Base-by-base conservation (phyloP, 495 filamentous ascomycete genomes). In the Trichoderma virens region DNA sequence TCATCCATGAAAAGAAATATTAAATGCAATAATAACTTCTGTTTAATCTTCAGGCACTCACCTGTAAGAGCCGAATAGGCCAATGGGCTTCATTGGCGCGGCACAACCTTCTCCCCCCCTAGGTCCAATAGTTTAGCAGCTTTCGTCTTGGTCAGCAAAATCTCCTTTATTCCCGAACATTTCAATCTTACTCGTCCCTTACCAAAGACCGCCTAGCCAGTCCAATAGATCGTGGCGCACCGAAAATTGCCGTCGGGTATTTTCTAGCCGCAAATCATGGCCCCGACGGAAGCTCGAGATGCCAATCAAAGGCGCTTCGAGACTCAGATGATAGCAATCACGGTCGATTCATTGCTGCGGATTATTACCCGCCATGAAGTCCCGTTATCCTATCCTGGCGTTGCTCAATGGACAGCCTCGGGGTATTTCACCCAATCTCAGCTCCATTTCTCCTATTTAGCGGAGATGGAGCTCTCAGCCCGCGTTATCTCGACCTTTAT, bases 291-390 rank as follows among this genome's bases (percentile, higher is more conserved):
- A 47, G 18, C n/a, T 47, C 16, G 16, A n/a, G n/a, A 47, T 47
- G n/a, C 43, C 18, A 47, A 47, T 47, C n/a, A 47, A 18, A 18
- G 18, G 16, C 43, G 18, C 43, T 47, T 23, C 18, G 43, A 47
- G 43, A 47, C 43, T 47, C 43, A 47, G 5, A 9, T 41, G 43
- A 47, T 23, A 47, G 43, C 18, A 47, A 47, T 6, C 43, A 20
- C 18, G 43, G 18, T 47, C n/a, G 20, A 25, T 47, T n/a, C 16
- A n/a, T 3, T 47, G 5, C 18, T 20, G 18, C 43, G n/a, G 51
- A 56, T 18, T 56, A 56, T 56, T 56, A 56, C 51, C 51, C 51
- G 51, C 25, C 18, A n/a, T n/a, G n/a, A n/a, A n/a, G n/a, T n/a
- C n/a, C 18, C 41, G 18, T 3, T 18, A 8, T 14, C 41, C 16